Conservation (phyloP, 306 rosid species). For the Adenanthera pavonina region DNA sequence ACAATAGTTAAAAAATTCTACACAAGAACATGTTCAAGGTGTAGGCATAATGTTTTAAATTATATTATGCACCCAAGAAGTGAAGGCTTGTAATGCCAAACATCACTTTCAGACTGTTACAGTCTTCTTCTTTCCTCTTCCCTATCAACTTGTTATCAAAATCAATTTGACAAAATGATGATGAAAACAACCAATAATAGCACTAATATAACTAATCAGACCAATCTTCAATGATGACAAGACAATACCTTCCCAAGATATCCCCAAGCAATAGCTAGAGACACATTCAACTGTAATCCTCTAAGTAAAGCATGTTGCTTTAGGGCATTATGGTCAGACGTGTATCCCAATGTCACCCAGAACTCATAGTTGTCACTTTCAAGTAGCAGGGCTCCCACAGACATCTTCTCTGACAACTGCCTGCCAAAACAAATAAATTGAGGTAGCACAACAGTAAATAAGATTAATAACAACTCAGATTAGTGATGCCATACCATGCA, state of each 20-base stretch:
- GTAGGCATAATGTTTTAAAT: not conserved
- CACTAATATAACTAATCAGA: slow-evolving; percentile 4
- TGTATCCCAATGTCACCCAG: slow-evolving; percentile 87
- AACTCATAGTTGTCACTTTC: slow-evolving; percentile 88
- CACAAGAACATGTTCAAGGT: not conserved
- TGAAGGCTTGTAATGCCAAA: slow-evolving; percentile 5
- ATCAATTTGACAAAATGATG: not conserved
- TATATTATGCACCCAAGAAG: slow-evolving; percentile 9
- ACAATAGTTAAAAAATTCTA: not conserved
- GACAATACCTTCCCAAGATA: slow-evolving; percentile 89
- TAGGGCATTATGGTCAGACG: slow-evolving; percentile 65
- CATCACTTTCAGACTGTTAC: slow-evolving; percentile 4
- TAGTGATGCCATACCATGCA: slow-evolving; percentile 62
- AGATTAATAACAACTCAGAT: slow-evolving; percentile 19
- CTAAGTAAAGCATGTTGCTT: slow-evolving; percentile 89
- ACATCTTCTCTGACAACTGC: slow-evolving; percentile 81
- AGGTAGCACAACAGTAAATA: slow-evolving; percentile 30
- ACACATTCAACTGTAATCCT: slow-evolving; percentile 82
- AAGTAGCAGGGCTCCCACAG: slow-evolving; percentile 85
- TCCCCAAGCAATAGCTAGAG: slow-evolving; percentile 90
- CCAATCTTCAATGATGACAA: slow-evolving; percentile 4
- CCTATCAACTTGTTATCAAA: slow-evolving; percentile 8
- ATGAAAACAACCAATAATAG: slow-evolving; percentile 10
- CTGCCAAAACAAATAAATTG: slow-evolving; percentile 56
- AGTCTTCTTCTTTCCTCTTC: not conserved